phyloP scores from a whole-genome alignment of 768 basidiomycete genomes.

The Rhodosporidiobolus sp. region DNA sequence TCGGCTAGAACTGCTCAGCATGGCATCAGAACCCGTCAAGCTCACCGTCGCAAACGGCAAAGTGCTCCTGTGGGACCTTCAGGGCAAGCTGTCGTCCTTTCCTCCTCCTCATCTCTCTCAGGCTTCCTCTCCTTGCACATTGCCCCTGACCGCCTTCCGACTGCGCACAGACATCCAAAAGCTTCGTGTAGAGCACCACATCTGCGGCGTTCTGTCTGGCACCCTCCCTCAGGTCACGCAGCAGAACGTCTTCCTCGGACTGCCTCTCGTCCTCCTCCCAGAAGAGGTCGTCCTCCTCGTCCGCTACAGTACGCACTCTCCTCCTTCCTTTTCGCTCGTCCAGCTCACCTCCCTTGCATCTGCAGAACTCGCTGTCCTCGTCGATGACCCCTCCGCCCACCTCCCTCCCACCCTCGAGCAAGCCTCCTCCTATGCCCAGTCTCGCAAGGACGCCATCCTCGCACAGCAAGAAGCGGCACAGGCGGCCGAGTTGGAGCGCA shows the following conservation, averaged over 20 bases:
- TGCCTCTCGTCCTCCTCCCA: conserved; percentile 81
- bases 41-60: conserved; percentile 73
- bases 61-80: conserved; percentile 84
- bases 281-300: conserved; percentile 90
- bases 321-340: neutral
- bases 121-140: neutral
- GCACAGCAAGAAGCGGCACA: conserved; percentile 56
- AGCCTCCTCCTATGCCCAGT: conserved; percentile 21
- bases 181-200: conserved; percentile 71
- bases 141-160: neutral
- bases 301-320: conserved; percentile 61
- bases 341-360: neutral
- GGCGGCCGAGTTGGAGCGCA: conserved; percentile 55
- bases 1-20: neutral
- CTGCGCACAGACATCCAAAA: conserved; percentile 64
- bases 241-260: conserved; percentile 91
- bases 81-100: conserved; percentile 56
- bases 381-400: conserved; percentile 67
- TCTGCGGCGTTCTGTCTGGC: conserved; percentile 81
- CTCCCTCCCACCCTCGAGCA: conserved; percentile 43
- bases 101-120: neutral
- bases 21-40: conserved; percentile 48
- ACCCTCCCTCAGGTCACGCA: conserved; percentile 92
- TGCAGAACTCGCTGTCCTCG: conserved; percentile 69
- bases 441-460: conserved; percentile 52